Conservation (phyloP, 2,329 filamentous ascomycete genomes). For the Nemania sp. region DNA sequence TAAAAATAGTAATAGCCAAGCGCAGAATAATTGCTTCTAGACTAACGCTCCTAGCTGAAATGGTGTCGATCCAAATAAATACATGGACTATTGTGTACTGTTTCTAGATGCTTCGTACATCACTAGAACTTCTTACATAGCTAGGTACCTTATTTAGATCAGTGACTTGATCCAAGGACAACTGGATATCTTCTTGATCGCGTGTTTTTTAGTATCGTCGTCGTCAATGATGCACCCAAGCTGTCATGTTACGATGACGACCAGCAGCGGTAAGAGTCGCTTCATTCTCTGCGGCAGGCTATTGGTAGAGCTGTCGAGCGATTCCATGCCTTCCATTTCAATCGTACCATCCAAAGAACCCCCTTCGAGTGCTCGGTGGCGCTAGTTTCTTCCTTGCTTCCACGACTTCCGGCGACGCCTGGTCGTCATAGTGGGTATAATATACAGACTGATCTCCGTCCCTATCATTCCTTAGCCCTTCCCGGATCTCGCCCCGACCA, state of each 20-base stretch:
- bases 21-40: too few species aligned
- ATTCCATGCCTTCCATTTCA: neutral
- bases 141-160: too few species aligned
- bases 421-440: conserved; percentile 16
- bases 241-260: neutral
- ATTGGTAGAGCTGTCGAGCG: neutral
- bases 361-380: neutral
- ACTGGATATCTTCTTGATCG: too few species aligned
- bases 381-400: neutral
- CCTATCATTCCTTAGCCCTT: conserved; percentile 6
- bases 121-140: too few species aligned
- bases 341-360: conserved; percentile 1
- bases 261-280: neutral
- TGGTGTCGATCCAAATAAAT: too few species aligned
- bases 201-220: too few species aligned
- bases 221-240: too few species aligned
- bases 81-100: too few species aligned
- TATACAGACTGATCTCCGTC: conserved; percentile 9
- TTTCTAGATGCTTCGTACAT: too few species aligned
- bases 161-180: too few species aligned
- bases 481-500: neutral
- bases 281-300: conserved; percentile 7
- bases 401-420: neutral
- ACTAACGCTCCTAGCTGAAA: too few species aligned
- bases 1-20: too few species aligned